Evolutionary conservation across 1,284 basidiomycete genomes (phyloP).

Genomic region (Meira nashicola): DNA sequence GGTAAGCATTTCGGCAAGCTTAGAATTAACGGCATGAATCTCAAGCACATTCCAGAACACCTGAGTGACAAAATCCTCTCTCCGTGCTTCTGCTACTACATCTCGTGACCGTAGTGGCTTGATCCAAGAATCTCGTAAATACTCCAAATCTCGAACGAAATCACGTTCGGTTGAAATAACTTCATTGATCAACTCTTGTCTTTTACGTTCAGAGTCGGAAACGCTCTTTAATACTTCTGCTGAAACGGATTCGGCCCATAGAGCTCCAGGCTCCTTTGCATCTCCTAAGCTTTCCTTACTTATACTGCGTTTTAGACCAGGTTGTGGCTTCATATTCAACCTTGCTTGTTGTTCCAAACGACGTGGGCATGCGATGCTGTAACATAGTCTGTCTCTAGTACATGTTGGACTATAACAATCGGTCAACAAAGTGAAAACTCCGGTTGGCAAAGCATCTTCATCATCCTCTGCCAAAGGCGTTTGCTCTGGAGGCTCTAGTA

Average conservation of each 20-base stretch:
- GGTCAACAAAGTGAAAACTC: slow-evolving; percentile 91
- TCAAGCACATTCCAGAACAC: slow-evolving; percentile 98
- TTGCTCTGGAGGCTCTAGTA: slow-evolving; percentile 17
- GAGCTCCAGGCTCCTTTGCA: slow-evolving; percentile 61
- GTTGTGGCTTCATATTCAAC: slow-evolving; percentile 80
- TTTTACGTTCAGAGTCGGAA: slow-evolving; percentile 84
- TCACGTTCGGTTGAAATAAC: slow-evolving; percentile 97
- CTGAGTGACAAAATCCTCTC: slow-evolving; percentile 82
- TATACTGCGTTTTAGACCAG: slow-evolving; percentile 68
- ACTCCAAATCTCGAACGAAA: slow-evolving; percentile 96
- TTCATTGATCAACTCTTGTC: slow-evolving; percentile 98
- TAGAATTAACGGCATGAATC: slow-evolving; percentile 83
- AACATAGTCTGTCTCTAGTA: slow-evolving; percentile 84
- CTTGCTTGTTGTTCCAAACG: slow-evolving; percentile 88
- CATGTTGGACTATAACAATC: slow-evolving; percentile 99
- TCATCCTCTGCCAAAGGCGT: slow-evolving; percentile 44
- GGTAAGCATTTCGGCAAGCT: slow-evolving; percentile 83
- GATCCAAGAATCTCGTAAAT: slow-evolving; percentile 87
- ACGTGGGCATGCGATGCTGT: slow-evolving; percentile 92
- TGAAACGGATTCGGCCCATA: slow-evolving; percentile 96
- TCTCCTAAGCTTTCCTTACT: slow-evolving; percentile 79
- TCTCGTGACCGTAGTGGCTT: slow-evolving; percentile 71
- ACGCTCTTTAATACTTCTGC: slow-evolving; percentile 89
- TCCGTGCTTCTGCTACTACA: slow-evolving; percentile 70
- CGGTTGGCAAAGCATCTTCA: slow-evolving; percentile 69